Evolutionary conservation across 1,139 yeast species (phyloP), one percentile per base, ranked within the genome.

Genomic region (Kodamaea anthophila): DNA sequence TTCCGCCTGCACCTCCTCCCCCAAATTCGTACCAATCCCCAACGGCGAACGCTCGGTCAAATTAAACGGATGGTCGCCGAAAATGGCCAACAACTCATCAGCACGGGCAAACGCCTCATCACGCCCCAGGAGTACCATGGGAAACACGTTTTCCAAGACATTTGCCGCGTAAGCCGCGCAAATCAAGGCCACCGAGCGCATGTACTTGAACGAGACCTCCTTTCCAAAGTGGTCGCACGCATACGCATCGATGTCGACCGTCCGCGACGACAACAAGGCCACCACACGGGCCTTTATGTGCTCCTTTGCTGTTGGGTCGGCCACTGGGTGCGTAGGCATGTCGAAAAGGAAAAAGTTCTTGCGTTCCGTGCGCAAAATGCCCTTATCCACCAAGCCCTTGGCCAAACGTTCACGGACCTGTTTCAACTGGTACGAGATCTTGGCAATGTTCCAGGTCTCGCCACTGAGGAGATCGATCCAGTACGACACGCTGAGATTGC

Each of bases 301-400:
- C 55, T 87, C 93, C 47, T 94, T 85, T 27, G 83, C 71, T 33
- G 80, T 62, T 38, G 70, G 72, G 58, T 91, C 98, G 22, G 93
- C 83, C 9, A 91, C 77, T 4, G 99, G 99, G 55, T 93, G 98
- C 5, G 98, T 93, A 14, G 98, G 96, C 96, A 91, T 91, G 58
- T 91, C 98, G 46, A 91, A 91, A 34, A 91, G 65, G 50, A 93
- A 77, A 55, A 91, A 91, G 61, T 86, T 93, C 52, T 88, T 87
- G 53, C 95, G 77, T 55, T 91, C 98, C 3, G 98, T 93, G 58
- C 96, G 77, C 49, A 93, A 70, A 30, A 91, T 81, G n/a, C 98
- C 98, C 60, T 91, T 91, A 55, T 91, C 99, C 18, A 93, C 99
- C 34, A 91, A 69, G 1, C 98, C 99, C 58, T 91, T 91, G 32